phyloP scores from a whole-genome alignment of 352 stramenopile genomes.

The Achlya hypogyna region DNA sequence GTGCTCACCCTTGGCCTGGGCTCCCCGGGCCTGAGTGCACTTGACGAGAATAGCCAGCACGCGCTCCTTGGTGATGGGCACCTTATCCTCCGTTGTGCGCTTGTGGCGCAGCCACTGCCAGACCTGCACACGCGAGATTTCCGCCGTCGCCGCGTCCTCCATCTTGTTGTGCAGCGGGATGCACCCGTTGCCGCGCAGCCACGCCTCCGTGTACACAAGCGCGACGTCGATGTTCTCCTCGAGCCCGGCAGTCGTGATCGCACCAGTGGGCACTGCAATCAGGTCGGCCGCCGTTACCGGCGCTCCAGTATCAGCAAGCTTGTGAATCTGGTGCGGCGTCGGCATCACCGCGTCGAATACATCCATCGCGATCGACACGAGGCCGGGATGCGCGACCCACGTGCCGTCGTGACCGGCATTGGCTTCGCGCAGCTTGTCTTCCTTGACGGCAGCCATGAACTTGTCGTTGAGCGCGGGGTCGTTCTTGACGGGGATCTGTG shows the following conservation, averaged over 20 bases:
- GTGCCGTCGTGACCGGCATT: constrained; percentile 91
- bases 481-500: constrained; percentile 93
- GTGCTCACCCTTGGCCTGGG: constrained; percentile 34
- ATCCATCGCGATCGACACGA: constrained; percentile 88
- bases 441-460: constrained; percentile 80
- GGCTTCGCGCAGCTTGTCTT: constrained; percentile 89
- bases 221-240: constrained; percentile 89
- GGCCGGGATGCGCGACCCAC: constrained; percentile 93
- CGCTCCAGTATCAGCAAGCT: constrained; percentile 45
- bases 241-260: constrained; percentile 80
- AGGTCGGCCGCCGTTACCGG: constrained; percentile 25
- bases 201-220: constrained; percentile 91
- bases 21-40: constrained; percentile 46
- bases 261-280: constrained; percentile 39
- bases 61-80: constrained; percentile 52
- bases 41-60: constrained; percentile 55
- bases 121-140: constrained; percentile 91
- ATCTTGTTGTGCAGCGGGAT: constrained; percentile 94
- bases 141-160: constrained; percentile 92
- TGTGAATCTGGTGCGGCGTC: constrained; percentile 86
- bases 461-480: constrained; percentile 82
- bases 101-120: constrained; percentile 87
- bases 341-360: constrained; percentile 93
- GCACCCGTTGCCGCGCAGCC: constrained; percentile 88
- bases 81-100: constrained; percentile 56